Evolutionary conservation across 1,284 basidiomycete genomes (phyloP).

Genomic region (Heterobasidion irregulare): DNA sequence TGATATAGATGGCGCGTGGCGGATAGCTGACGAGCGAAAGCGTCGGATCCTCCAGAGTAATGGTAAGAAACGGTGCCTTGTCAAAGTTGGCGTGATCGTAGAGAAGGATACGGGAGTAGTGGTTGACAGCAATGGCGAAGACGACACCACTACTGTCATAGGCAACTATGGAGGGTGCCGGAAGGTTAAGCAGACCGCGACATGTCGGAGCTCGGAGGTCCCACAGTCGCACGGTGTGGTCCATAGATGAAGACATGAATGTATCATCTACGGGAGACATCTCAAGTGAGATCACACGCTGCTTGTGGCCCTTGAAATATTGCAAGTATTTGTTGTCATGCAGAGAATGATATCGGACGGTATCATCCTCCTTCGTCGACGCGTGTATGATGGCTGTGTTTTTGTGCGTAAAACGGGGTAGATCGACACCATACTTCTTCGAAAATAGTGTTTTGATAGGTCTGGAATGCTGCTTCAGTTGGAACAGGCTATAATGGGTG

Average conservation of each 20-base stretch:
- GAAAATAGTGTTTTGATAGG: slow-evolving; percentile 77
- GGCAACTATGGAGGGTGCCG: slow-evolving; percentile 76
- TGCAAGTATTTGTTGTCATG: slow-evolving; percentile 95
- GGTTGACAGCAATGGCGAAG: slow-evolving; percentile 89
- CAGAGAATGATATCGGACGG: slow-evolving; percentile 89
- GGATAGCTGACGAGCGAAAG: slow-evolving; percentile 69
- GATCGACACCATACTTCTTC: slow-evolving; percentile 94
- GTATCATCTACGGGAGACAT: slow-evolving; percentile 92
- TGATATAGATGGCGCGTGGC: slow-evolving; percentile 85
- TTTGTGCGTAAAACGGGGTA: slow-evolving; percentile 92
- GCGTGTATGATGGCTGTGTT: slow-evolving; percentile 82
- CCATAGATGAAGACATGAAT: slow-evolving; percentile 90
- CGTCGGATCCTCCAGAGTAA: slow-evolving; percentile 76
- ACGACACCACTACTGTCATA: slow-evolving; percentile 88
- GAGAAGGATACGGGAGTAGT: slow-evolving; percentile 76
- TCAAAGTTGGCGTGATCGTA: slow-evolving; percentile 90
- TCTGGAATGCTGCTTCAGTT: slow-evolving; percentile 30
- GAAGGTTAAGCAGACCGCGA: slow-evolving; percentile 64
- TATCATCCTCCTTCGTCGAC: slow-evolving; percentile 93
- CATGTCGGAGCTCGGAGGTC: slow-evolving; percentile 80
- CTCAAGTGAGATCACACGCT: slow-evolving; percentile 82
- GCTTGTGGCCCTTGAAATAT: slow-evolving; percentile 94
- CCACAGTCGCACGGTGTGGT: slow-evolving; percentile 96
- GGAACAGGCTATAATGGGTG: slow-evolving; percentile 15
- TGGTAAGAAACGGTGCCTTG: slow-evolving; percentile 83